Conservation (phyloP, 352 stramenopile genomes). For the Aphanomyces invadans region DNA sequence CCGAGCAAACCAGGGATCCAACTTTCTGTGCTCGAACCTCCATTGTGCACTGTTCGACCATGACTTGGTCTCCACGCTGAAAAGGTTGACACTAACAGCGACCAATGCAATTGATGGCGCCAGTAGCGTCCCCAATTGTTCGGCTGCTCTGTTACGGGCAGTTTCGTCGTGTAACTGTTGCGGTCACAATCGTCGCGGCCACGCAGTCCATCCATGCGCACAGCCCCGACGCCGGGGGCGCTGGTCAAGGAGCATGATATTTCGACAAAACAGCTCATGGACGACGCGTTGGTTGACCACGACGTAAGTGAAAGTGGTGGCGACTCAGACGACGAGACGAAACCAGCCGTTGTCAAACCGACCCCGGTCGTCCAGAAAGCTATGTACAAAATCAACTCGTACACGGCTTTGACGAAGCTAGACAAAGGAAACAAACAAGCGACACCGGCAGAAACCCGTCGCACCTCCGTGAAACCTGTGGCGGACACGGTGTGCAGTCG, state of each 20-base stretch:
- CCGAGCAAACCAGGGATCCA: no score
- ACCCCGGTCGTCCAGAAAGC: background rate
- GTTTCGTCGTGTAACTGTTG: no score
- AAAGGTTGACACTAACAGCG: no score
- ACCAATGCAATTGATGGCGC: no score
- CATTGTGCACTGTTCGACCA: no score
- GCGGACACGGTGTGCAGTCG: slow-evolving; percentile 29
- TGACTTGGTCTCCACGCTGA: no score
- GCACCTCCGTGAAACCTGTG: background rate
- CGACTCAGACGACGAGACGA: slow-evolving; percentile 28
- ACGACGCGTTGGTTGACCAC: slow-evolving; percentile 49
- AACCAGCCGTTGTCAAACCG: background rate
- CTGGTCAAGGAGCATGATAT: slow-evolving; percentile 45
- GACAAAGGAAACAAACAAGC: slow-evolving; percentile 36
- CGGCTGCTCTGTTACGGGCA: no score
- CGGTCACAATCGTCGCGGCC: no score
- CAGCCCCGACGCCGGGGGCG: background rate
- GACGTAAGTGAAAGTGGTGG: slow-evolving; percentile 43
- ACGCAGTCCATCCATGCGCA: background rate
- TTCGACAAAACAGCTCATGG: slow-evolving; percentile 58
- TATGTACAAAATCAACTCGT: slow-evolving; percentile 60
- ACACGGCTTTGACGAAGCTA: slow-evolving; percentile 51
- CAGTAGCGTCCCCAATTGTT: no score
- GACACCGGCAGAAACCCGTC: background rate
- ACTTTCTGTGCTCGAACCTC: no score